Evolutionary conservation across 345 rosid species (phyloP).

Genomic region (Lepidium aucheri): DNA sequence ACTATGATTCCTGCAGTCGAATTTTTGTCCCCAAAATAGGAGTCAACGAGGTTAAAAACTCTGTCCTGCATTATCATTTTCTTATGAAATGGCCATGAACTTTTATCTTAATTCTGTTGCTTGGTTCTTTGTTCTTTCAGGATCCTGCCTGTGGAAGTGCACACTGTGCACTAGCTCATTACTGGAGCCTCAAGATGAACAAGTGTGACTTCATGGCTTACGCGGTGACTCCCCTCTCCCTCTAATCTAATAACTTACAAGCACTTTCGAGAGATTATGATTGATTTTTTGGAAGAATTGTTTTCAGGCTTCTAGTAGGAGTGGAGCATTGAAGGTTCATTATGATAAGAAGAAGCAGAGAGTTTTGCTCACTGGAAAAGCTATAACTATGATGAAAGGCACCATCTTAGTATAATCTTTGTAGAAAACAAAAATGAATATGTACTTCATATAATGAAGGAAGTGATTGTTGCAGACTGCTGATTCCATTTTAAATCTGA

Average conservation of each 20-base stretch:
- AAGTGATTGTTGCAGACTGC: not conserved
- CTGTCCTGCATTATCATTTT: not conserved
- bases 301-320: constrained; percentile 47
- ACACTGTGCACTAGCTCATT: constrained; percentile 50
- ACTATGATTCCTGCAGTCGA: constrained; percentile 12
- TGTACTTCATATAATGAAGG: not conserved
- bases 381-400: constrained; percentile 52
- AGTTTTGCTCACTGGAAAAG: constrained; percentile 52
- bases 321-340: constrained; percentile 44
- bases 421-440: not conserved
- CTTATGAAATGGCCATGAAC: not conserved
- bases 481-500: no score
- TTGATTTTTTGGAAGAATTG: not conserved
- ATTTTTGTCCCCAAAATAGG: constrained; percentile 23
- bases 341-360: constrained; percentile 37
- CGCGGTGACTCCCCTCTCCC: constrained; percentile 22
- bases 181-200: constrained; percentile 57
- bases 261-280: not conserved
- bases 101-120: not conserved
- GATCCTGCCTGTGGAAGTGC: constrained; percentile 28
- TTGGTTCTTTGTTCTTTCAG: not conserved
- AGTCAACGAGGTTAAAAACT: not conserved
- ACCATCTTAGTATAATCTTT: constrained; percentile 32
- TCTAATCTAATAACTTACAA: not conserved
- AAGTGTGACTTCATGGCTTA: constrained; percentile 43